A percentile compares a stretch with the other conserved stretches of the same genome.
Conservation (phyloP, 352 stramenopile genomes). For the Phytophthora hybrid region DNA sequence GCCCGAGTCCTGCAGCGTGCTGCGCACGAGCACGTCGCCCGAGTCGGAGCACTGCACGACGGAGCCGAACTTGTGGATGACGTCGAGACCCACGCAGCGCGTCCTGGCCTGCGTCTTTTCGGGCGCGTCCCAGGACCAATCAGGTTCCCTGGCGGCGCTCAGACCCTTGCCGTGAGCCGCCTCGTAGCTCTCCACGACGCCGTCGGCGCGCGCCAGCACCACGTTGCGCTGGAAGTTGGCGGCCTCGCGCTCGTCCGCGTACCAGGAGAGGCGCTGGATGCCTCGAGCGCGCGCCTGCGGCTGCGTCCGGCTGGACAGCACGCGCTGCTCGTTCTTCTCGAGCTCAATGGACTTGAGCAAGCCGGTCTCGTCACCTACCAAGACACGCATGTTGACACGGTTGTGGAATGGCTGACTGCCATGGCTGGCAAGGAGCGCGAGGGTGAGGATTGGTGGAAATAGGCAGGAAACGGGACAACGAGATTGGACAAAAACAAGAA, state of each 20-base stretch:
- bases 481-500: not conserved
- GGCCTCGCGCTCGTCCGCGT: constrained; percentile 55
- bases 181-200: constrained; percentile 73
- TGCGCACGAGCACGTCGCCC: constrained; percentile 66
- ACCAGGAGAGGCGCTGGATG: constrained; percentile 72
- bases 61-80: constrained; percentile 67
- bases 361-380: constrained; percentile 85
- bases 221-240: constrained; percentile 52
- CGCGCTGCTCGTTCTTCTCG: constrained; percentile 73
- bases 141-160: constrained; percentile 40
- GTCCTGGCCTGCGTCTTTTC: constrained; percentile 23
- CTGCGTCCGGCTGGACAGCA: constrained; percentile 56
- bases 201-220: constrained; percentile 66
- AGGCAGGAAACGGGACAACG: not conserved
- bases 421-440: constrained; percentile 25
- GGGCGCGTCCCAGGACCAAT: constrained; percentile 55
- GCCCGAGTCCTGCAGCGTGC: constrained; percentile 46
- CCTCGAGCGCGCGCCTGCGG: constrained; percentile 56
- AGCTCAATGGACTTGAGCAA: constrained; percentile 85
- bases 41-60: constrained; percentile 72
- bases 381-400: constrained; percentile 62
- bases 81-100: constrained; percentile 61
- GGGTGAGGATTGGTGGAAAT: constrained; percentile 20
- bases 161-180: constrained; percentile 48
- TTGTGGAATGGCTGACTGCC: constrained; percentile 8